Evolutionary conservation across 1,284 basidiomycete species (phyloP).

Genomic region (Ganoderma meredithae): DNA sequence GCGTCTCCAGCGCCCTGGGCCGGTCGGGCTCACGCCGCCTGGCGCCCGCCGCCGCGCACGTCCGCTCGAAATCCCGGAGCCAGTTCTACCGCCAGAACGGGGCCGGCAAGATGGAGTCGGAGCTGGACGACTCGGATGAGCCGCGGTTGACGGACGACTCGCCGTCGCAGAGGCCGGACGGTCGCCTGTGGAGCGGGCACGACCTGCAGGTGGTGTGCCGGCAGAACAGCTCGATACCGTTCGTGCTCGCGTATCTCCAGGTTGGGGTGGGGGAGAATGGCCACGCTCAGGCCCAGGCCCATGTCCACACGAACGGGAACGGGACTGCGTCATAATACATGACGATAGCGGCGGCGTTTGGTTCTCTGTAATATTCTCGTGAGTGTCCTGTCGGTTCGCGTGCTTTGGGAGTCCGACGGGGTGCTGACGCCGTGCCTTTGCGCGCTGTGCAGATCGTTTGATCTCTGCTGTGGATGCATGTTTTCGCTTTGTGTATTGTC

Average conservation of each 20-base stretch:
- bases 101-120: constrained; percentile 65
- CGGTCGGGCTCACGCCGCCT: constrained; percentile 22
- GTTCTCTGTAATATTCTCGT: constrained; percentile 22
- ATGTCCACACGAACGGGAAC: constrained; percentile 16
- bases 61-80: constrained; percentile 75
- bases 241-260: constrained; percentile 57
- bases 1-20: constrained; percentile 26
- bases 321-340: constrained; percentile 26
- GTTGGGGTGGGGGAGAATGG: constrained; percentile 29
- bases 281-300: constrained; percentile 4
- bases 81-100: constrained; percentile 68
- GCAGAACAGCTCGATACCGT: constrained; percentile 74
- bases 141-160: constrained; percentile 38
- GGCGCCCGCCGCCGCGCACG: constrained; percentile 48
- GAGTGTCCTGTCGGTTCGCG: constrained; percentile 2
- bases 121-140: constrained; percentile 46
- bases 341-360: neutral
- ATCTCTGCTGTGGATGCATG: constrained; percentile 35
- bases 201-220: constrained; percentile 74
- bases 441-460: constrained; percentile 14
- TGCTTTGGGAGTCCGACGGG: neutral
- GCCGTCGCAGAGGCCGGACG: constrained; percentile 44
- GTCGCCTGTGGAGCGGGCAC: constrained; percentile 67
- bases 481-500: constrained; percentile 33
- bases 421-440: neutral